Conservation (phyloP, 176 grass and related monocot genomes). For the Ananas comosus region DNA sequence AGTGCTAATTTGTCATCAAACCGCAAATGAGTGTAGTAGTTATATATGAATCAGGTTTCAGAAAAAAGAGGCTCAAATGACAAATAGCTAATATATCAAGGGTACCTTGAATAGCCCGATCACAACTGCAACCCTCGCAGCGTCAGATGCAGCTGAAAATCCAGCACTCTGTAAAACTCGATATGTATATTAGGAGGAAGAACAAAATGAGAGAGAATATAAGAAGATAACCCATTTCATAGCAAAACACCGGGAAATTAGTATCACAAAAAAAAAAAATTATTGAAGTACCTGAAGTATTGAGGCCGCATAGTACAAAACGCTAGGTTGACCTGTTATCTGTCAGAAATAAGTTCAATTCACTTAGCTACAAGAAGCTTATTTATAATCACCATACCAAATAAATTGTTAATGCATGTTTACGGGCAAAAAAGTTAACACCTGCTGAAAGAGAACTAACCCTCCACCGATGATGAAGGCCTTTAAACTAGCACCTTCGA, state of each 20-base stretch:
- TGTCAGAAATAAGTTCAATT: conserved; percentile 39
- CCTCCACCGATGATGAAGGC: conserved; percentile 93
- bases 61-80: neutral
- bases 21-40: neutral
- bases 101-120: conserved; percentile 97
- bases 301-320: conserved; percentile 91
- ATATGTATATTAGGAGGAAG: conserved; percentile 16
- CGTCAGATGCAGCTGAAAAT: conserved; percentile 84
- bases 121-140: conserved; percentile 71
- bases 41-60: neutral
- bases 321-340: conserved; percentile 96
- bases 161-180: conserved; percentile 63
- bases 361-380: conserved; percentile 12
- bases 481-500: conserved; percentile 89
- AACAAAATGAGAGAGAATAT: conserved; percentile 5
- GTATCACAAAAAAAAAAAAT: neutral
- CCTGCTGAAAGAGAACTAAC: conserved; percentile 94
- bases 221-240: neutral
- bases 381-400: neutral
- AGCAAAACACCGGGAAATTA: neutral
- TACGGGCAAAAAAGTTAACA: conserved; percentile 23
- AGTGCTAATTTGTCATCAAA: neutral
- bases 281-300: conserved; percentile 68
- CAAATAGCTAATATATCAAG: neutral
- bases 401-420: neutral